Evolutionary conservation across 352 stramenopile species (phyloP).

Genomic region (Pythium phragmitis): DNA sequence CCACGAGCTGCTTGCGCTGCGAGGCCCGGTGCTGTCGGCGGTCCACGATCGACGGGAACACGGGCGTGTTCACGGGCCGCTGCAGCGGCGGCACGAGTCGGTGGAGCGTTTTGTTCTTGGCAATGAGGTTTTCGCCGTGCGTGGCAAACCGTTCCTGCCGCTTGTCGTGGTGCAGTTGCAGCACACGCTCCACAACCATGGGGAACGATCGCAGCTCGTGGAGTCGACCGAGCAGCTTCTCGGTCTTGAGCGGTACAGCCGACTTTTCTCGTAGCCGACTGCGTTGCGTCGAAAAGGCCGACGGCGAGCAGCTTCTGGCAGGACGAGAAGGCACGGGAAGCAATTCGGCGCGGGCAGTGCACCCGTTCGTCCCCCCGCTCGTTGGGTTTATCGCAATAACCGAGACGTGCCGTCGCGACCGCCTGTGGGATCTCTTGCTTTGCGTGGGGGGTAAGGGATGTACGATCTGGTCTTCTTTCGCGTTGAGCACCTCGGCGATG

Average conservation of each 20-base stretch:
- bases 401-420: neutral
- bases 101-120: constrained; percentile 46
- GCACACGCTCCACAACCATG: constrained; percentile 49
- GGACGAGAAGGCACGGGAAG: neutral
- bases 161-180: constrained; percentile 15
- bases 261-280: constrained; percentile 45
- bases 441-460: neutral
- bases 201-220: constrained; percentile 57
- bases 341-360: neutral
- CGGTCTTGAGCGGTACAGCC: constrained; percentile 45
- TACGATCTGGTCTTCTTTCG: constrained; percentile 7
- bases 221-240: constrained; percentile 52
- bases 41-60: constrained; percentile 57
- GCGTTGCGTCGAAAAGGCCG: constrained; percentile 14
- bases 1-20: constrained; percentile 54
- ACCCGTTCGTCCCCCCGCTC: neutral
- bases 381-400: no score
- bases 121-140: constrained; percentile 52
- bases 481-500: constrained; percentile 25
- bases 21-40: constrained; percentile 44
- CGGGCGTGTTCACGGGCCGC: constrained; percentile 45
- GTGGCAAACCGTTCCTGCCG: constrained; percentile 17
- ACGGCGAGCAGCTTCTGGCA: neutral
- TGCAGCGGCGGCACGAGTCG: constrained; percentile 35
- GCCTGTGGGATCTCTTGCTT: neutral